Base-by-base conservation (phyloP, 1,284 basidiomycete genomes). In the Ganoderma resinaceum region DNA sequence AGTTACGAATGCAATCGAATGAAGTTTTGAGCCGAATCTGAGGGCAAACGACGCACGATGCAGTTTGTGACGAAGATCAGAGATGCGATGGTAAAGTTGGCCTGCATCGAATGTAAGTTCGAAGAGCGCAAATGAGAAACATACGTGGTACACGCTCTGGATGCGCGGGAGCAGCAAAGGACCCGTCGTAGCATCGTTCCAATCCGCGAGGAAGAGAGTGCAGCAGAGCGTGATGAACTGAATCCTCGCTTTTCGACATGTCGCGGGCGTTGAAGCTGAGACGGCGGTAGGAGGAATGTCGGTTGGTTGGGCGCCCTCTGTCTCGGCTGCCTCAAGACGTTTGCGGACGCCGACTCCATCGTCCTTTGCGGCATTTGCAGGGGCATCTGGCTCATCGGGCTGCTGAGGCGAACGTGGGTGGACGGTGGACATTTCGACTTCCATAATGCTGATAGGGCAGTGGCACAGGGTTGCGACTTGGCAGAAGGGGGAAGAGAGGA, bases 131-230 rank as follows among this genome's bases (percentile, higher is more conserved):
- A 64, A 52, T 35, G 14, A n/a, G 23, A 29, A 0, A 12, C 78
- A 46, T 76, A 86, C 85, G 70, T 84, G 76, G 73, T 90, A 91
- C 66, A 85, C 79, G 0, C 73, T 75, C 73, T 89, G 88, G 29
- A 91, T 85, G 2, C 82, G 81, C 4, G 88, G 89, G 0, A 91
- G 76, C 20, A 91, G 76, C 20, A 91, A 76, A 5, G 89, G 88
- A 0, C 89, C 89, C 23, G 85, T 86, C 5, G 85, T 84, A 0
- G 85, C 86, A 74, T 90, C 89, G 76, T 89, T 90, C 87, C 88
- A 90, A 4, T 89, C 89, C 1, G 82, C 80, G 8, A 89, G 70
- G 65, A 86, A 84, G 23, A 85, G 68, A 20, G 78, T 73, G 74
- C 78, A 84, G 70, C 82, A 84, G 23, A 84, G 73, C 0, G 81